Evolutionary conservation across 192 early-diverging fungal genomes (phyloP).

Genomic region (Coemansia biformis): DNA sequence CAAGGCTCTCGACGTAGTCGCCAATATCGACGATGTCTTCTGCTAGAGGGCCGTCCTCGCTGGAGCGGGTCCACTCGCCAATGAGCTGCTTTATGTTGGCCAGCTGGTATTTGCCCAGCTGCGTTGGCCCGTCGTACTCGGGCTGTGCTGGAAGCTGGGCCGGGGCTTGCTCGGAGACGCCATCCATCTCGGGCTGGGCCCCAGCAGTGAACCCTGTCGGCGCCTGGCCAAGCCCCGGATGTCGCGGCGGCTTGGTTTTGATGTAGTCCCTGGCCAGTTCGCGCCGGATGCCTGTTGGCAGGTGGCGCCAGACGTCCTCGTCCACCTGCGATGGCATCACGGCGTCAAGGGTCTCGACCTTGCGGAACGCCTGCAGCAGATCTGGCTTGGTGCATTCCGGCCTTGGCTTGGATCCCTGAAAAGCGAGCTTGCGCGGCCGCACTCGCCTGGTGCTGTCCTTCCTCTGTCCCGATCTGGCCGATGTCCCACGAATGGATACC

Average conservation of each 20-base stretch:
- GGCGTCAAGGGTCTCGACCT: constrained; percentile 20
- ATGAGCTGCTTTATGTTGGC: constrained; percentile 17
- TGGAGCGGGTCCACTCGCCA: constrained; percentile 20
- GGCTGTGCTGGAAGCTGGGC: neutral
- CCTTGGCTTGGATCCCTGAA: constrained; percentile 1
- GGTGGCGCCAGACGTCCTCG: constrained; percentile 19
- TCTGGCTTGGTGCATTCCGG: constrained; percentile 6
- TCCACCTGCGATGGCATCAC: constrained; percentile 48
- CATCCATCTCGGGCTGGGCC: too few relatives aligned
- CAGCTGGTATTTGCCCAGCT: constrained; percentile 17
- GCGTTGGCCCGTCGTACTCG: constrained; percentile 9
- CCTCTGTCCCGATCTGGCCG: neutral
- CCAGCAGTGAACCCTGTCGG: too few relatives aligned
- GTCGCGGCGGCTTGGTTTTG: constrained; percentile 10
- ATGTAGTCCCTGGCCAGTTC: constrained; percentile 35
- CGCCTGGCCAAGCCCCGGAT: neutral
- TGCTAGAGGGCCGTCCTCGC: constrained; percentile 9
- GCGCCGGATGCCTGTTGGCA: constrained; percentile 32
- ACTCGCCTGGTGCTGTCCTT: constrained; percentile 8
- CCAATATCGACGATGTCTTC: constrained; percentile 31
- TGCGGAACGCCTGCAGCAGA: constrained; percentile 32
- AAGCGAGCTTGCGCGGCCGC: constrained; percentile 22
- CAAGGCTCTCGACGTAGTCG: constrained; percentile 25
- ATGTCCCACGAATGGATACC: too few relatives aligned
- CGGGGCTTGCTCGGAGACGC: neutral